phyloP scores from a whole-genome alignment of 2,329 filamentous ascomycete species.

The Colletotrichum musae region DNA sequence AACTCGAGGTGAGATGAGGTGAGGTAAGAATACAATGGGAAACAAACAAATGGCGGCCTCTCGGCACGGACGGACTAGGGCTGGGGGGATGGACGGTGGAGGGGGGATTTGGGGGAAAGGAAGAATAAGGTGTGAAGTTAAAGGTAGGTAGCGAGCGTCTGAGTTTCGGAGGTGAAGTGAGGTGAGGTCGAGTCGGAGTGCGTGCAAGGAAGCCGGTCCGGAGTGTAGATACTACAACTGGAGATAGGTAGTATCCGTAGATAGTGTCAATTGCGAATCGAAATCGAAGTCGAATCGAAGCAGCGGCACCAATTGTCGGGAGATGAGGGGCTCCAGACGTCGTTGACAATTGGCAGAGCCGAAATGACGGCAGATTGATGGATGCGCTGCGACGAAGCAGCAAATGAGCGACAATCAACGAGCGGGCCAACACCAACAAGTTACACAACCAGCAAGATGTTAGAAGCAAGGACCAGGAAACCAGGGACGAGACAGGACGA shows the following conservation, averaged over 20 bases:
- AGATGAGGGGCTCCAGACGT: constrained; percentile 35
- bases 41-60: constrained; percentile 23
- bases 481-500: constrained; percentile 39
- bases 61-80: constrained; percentile 27
- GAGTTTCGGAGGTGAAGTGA: not conserved
- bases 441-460: not conserved
- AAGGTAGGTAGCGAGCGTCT: constrained; percentile 7
- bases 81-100: constrained; percentile 6
- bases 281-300: not conserved
- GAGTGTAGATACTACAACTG: not conserved
- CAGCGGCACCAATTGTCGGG: not conserved
- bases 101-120: not conserved
- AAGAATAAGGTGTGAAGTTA: constrained; percentile 2
- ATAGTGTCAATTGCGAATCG: not conserved
- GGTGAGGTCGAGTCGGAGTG: not conserved
- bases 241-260: not conserved
- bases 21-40: not conserved
- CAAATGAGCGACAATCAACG: constrained; percentile 36
- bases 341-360: constrained; percentile 33
- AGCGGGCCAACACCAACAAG: constrained; percentile 1
- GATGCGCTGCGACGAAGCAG: constrained; percentile 34
- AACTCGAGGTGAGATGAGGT: not conserved
- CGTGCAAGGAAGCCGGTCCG: not conserved
- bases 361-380: constrained; percentile 40
- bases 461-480: constrained; percentile 25